Conservation (phyloP, 306 rosid species). For the Geum urbanum region DNA sequence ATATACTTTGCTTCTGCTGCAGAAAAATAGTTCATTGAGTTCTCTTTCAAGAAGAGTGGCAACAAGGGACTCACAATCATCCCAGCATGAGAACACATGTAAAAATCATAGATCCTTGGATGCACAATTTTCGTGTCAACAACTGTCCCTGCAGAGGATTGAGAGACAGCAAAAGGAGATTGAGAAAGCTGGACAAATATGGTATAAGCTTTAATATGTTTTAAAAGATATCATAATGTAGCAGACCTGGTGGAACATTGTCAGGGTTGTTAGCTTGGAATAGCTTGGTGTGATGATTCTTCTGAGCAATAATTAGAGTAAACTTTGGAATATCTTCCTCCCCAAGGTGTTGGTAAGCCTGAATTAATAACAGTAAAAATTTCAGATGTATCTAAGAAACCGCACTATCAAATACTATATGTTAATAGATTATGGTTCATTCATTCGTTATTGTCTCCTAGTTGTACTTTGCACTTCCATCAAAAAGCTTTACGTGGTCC, state of each 20-base stretch:
- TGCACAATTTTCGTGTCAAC: slow-evolving; percentile 82
- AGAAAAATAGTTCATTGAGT: not conserved
- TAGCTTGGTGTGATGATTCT: slow-evolving; percentile 78
- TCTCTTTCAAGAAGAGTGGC: not conserved
- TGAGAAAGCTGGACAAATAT: not conserved
- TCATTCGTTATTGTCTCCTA: not conserved
- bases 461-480: not conserved
- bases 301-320: slow-evolving; percentile 78
- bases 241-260: slow-evolving; percentile 88
- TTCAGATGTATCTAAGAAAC: too few relatives aligned
- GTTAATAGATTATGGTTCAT: slow-evolving; percentile 3
- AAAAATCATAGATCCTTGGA: slow-evolving; percentile 78
- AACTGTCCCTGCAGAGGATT: slow-evolving; percentile 60
- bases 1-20: not conserved
- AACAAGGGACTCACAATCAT: slow-evolving; percentile 44
- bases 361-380: slow-evolving; percentile 26
- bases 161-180: slow-evolving; percentile 2
- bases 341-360: slow-evolving; percentile 84
- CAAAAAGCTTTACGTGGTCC: not conserved
- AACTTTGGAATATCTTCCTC: slow-evolving; percentile 67
- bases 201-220: too few relatives aligned
- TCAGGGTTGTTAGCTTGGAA: slow-evolving; percentile 54
- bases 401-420: too few relatives aligned
- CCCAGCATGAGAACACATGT: slow-evolving; percentile 84
- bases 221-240: slow-evolving; percentile 13